Percentiles rank a stretch among this genome's conserved stretches.
Evolutionary conservation across 192 early-diverging fungal genomes (phyloP).

Genomic region (Dissophora ornata): DNA sequence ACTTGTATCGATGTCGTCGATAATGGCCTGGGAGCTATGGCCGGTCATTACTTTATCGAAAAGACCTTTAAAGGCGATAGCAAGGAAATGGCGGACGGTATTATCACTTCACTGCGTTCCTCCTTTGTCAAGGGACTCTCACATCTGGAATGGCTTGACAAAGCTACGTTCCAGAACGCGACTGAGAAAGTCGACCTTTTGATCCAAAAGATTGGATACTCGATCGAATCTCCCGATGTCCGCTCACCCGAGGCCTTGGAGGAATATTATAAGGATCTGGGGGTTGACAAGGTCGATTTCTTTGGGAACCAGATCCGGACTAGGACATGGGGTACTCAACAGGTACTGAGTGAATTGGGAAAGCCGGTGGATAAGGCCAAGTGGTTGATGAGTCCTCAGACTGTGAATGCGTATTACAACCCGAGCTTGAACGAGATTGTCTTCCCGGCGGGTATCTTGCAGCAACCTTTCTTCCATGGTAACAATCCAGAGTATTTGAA

Average conservation of each 20-base stretch:
- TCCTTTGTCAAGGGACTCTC: constrained; percentile 57
- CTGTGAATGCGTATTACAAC: constrained; percentile 71
- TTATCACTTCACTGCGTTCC: constrained; percentile 58
- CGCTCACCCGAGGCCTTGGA: constrained; percentile 55
- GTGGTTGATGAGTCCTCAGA: constrained; percentile 68
- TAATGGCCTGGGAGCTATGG: constrained; percentile 43
- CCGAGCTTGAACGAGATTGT: constrained; percentile 64
- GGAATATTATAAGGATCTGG: constrained; percentile 64
- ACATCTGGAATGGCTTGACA: constrained; percentile 69
- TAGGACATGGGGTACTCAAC: constrained; percentile 51
- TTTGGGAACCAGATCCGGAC: constrained; percentile 72
- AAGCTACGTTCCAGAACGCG: constrained; percentile 60
- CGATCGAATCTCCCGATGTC: constrained; percentile 67
- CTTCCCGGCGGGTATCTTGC: constrained; percentile 69
- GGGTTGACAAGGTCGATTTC: constrained; percentile 58
- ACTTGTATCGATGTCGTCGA: constrained; percentile 54
- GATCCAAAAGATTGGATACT: constrained; percentile 72
- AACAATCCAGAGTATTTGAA: constrained; percentile 69
- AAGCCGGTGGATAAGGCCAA: constrained; percentile 58
- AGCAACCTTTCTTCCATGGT: constrained; percentile 70
- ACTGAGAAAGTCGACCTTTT: constrained; percentile 69
- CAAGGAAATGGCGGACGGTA: constrained; percentile 60
- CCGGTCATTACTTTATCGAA: constrained; percentile 57
- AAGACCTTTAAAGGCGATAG: constrained; percentile 57
- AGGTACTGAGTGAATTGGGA: constrained; percentile 29